Conservation (phyloP, 2,329 filamentous ascomycete genomes). For the Epichloe hybrida region DNA sequence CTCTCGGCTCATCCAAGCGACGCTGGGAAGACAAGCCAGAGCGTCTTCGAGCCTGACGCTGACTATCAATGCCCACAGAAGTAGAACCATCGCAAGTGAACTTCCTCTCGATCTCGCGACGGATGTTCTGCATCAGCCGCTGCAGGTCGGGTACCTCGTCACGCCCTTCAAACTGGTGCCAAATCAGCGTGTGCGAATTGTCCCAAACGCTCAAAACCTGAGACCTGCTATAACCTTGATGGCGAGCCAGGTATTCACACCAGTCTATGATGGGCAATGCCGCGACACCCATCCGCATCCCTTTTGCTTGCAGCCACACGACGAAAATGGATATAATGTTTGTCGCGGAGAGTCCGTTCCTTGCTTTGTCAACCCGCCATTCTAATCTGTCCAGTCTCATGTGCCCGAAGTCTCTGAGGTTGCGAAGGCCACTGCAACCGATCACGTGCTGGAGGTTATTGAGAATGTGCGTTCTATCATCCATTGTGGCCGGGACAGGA, state of each 20-base stretch:
- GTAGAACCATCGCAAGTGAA: neutral
- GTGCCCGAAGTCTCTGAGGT: slow-evolving; percentile 10
- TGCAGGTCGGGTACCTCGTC: neutral
- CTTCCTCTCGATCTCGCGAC: neutral
- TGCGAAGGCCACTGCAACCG: slow-evolving; percentile 12
- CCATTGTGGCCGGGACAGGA: slow-evolving; percentile 9
- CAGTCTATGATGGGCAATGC: neutral
- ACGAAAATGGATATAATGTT: slow-evolving; percentile 14
- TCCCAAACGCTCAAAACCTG: neutral
- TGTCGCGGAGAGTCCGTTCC: slow-evolving; percentile 2
- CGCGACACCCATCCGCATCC: neutral
- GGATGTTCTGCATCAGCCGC: neutral
- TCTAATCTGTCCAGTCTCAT: slow-evolving; percentile 15
- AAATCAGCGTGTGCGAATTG: neutral
- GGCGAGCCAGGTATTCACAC: neutral
- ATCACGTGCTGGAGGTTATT: slow-evolving; percentile 10
- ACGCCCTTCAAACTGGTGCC: neutral
- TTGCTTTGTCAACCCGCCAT: slow-evolving; percentile 7
- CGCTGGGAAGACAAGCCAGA: neutral
- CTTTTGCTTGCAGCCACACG: slow-evolving; percentile 15
- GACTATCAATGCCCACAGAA: neutral
- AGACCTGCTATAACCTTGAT: neutral
- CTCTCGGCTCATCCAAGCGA: neutral
- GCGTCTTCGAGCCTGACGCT: neutral
- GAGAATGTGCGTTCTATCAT: slow-evolving; percentile 7